Evolutionary conservation across 108 stramenopile species (phyloP).

Genomic region (Chaetoceros tenuissimus): DNA sequence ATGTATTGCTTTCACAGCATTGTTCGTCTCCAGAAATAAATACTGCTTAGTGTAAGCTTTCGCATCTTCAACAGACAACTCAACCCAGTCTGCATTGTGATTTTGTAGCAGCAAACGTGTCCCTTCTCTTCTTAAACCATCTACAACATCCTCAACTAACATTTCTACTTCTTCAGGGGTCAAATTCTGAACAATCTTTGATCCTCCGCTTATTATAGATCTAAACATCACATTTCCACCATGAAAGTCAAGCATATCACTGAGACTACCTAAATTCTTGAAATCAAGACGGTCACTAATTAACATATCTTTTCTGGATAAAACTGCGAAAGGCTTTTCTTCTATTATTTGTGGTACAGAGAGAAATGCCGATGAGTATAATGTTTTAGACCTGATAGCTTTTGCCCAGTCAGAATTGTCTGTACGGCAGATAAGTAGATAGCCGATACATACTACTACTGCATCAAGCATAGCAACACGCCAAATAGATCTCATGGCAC

Average conservation of each 20-base stretch:
- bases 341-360: not conserved
- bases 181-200: not conserved
- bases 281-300: not conserved
- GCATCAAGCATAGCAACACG: not conserved
- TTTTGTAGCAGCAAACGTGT: conserved; percentile 6
- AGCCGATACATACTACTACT: not conserved
- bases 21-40: not conserved
- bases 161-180: not conserved
- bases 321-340: not conserved
- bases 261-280: not conserved
- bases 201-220: not conserved
- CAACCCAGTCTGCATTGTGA: conserved; percentile 1
- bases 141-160: not conserved
- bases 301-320: not conserved
- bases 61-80: not conserved
- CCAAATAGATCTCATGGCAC: not conserved
- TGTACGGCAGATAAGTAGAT: not conserved
- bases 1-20: not conserved
- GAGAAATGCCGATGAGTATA: not conserved
- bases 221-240: not conserved
- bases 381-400: not conserved
- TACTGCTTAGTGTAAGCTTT: not conserved
- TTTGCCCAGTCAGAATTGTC: not conserved
- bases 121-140: not conserved
- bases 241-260: not conserved